Conservation (phyloP, 2,329 filamentous ascomycete species). For the Paracorniculantispora psalliotae region DNA sequence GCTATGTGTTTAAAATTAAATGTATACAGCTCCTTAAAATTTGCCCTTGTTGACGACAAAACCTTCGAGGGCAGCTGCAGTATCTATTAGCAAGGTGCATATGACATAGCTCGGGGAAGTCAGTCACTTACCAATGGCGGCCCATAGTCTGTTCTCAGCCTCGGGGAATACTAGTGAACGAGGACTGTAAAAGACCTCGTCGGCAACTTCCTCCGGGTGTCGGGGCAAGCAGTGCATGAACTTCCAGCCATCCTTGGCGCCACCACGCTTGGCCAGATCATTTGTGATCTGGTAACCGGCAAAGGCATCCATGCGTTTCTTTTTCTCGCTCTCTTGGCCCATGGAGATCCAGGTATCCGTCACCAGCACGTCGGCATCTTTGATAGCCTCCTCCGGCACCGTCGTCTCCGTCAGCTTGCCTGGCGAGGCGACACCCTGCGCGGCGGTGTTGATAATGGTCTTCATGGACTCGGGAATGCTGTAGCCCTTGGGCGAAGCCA, state of each 20-base stretch:
- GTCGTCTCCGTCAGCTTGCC: conserved; percentile 71
- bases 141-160: conserved; percentile 91
- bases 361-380: conserved; percentile 81
- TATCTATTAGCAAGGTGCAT: background rate
- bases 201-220: conserved; percentile 86
- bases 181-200: conserved; percentile 88
- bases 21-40: conserved; percentile 41
- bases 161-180: conserved; percentile 88
- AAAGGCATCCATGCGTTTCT: conserved; percentile 75
- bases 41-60: conserved; percentile 95
- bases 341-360: conserved; percentile 99
- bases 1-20: background rate
- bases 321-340: conserved; percentile 86
- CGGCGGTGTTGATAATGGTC: conserved; percentile 63
- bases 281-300: conserved; percentile 87
- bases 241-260: conserved; percentile 84
- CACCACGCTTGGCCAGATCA: conserved; percentile 75
- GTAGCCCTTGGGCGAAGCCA: conserved; percentile 83
- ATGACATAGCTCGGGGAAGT: too few relatives aligned
- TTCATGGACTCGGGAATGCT: conserved; percentile 73
- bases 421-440: conserved; percentile 49
- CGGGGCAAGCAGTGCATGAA: conserved; percentile 98
- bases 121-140: conserved; percentile 64
- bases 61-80: conserved; percentile 68
- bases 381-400: conserved; percentile 78